Evolutionary conservation across 345 rosid genomes (phyloP).

Genomic region (Eutrema heterophyllum): DNA sequence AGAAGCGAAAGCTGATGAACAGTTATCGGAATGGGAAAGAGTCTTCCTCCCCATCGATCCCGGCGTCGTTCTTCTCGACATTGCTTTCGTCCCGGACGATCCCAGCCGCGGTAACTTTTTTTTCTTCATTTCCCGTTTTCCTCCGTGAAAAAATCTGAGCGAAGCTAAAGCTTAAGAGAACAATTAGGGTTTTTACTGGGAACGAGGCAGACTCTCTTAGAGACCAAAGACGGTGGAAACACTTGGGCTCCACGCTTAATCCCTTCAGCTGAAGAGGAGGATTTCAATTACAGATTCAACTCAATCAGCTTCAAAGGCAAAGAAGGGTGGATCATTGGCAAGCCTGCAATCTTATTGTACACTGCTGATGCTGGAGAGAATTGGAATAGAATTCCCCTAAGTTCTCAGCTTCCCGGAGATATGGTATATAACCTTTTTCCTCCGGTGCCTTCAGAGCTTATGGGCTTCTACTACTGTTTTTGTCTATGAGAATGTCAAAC

Average conservation of each 20-base stretch:
- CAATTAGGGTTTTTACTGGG: slow-evolving; percentile 70
- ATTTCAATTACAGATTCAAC: slow-evolving; percentile 92
- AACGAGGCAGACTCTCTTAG: slow-evolving; percentile 84
- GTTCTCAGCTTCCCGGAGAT: slow-evolving; percentile 94
- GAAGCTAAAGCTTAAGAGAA: neutral
- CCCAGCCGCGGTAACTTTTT: slow-evolving; percentile 44
- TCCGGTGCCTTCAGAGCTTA: neutral
- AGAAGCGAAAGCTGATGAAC: slow-evolving; percentile 47
- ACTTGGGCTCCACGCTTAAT: slow-evolving; percentile 82
- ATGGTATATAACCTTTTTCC: slow-evolving; percentile 38
- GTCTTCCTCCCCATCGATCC: slow-evolving; percentile 74
- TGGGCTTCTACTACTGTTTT: neutral
- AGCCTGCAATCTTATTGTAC: slow-evolving; percentile 82
- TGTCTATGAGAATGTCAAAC: neutral
- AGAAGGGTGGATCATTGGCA: slow-evolving; percentile 96
- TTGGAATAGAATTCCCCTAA: slow-evolving; percentile 82
- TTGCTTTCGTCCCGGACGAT: slow-evolving; percentile 85
- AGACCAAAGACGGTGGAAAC: slow-evolving; percentile 80
- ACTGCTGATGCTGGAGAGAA: slow-evolving; percentile 75
- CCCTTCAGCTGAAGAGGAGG: slow-evolving; percentile 92
- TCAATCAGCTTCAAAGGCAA: slow-evolving; percentile 81
- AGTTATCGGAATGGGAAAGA: slow-evolving; percentile 78
- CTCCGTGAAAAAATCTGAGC: neutral
- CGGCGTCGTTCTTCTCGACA: slow-evolving; percentile 93
- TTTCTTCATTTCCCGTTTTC: neutral